A percentile compares a stretch with the other conserved stretches of the same genome.
Evolutionary conservation across 495 filamentous ascomycete genomes (phyloP).

Genomic region (Rostrohypoxylon terebratum): DNA sequence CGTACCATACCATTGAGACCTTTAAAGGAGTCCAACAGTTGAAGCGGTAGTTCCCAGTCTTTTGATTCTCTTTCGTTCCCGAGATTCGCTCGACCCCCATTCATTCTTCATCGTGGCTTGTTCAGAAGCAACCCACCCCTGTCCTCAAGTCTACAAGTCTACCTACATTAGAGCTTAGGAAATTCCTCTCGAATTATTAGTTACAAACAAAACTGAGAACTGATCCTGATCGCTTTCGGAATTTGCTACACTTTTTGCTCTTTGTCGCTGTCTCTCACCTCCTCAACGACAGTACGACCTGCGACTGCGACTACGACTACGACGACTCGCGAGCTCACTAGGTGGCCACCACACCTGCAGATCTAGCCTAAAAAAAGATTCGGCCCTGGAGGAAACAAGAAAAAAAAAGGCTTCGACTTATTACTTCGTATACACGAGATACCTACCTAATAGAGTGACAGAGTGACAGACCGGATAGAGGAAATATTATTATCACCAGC

Average conservation of each 20-base stretch:
- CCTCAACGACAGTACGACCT: neutral
- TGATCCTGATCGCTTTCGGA: conserved; percentile 41
- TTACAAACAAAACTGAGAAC: conserved; percentile 33
- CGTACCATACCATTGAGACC: conserved; percentile 9
- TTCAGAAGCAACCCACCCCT: conserved; percentile 30
- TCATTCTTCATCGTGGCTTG: conserved; percentile 36
- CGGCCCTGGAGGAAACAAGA: neutral
- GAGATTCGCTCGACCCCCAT: conserved; percentile 37
- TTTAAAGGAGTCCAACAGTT: neutral
- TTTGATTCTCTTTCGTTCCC: conserved; percentile 42
- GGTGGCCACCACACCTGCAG: neutral
- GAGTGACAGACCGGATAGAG: too few relatives aligned
- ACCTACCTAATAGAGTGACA: neutral
- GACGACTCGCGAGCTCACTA: neutral
- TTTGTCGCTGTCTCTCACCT: conserved; percentile 27
- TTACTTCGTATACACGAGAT: conserved; percentile 2
- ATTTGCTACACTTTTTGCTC: conserved; percentile 21
- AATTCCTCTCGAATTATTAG: conserved; percentile 25
- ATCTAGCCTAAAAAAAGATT: conserved; percentile 14
- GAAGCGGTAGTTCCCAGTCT: conserved; percentile 36
- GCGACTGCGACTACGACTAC: too few relatives aligned
- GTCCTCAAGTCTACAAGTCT: neutral
- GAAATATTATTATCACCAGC: neutral
- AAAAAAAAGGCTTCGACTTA: conserved; percentile 11
- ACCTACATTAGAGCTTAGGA: neutral